Evolutionary conservation across 148 eudicot species (phyloP), one percentile per base, ranked within the genome.

Genomic region (Pouteria glomerata): DNA sequence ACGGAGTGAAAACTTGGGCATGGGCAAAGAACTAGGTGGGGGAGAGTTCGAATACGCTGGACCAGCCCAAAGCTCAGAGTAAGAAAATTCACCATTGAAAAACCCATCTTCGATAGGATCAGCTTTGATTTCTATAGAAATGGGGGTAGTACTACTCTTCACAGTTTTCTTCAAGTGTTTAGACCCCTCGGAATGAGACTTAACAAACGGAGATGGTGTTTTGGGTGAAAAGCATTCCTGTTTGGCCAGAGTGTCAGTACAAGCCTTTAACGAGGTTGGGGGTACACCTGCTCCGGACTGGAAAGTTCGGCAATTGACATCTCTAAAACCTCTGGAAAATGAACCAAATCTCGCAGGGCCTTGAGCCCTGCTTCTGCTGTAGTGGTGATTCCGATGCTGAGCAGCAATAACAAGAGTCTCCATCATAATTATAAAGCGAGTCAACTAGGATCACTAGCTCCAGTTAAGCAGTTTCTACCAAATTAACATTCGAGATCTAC

Each of bases 41-140:
- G 96, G 98, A 5, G 98, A 92, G 75, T 90, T 90, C 6, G 91
- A 92, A 81, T 90, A 92, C 0, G 93, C 84, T 27, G 98, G 98
- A 59, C 98, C 98, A 6, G 98, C 98, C 98, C 98, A 92, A 5
- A 69, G 82, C 84, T 90, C 98, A 26, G 90, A 85, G 23, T 75
- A 84, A 23, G 62, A 62, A 53, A 75, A 27, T 34, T 74, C 72
- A 45, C 72, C 82, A 74, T 41, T 66, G 35, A 58, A 34, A 19
- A 13, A 71, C 30, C 41, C 71, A 69, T 80, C 78, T 52, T 63
- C 78, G 55, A 39, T 75, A 69, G 61, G 48, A 73, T 69, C 72
- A 15, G 42, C 69, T 69, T 86, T 79, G 41, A 69, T 52, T 23
- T 76, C 73, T 41, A 89, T 81, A 24, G 90, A 75, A 56, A 88